phyloP scores from a whole-genome alignment of 768 basidiomycete genomes.

The Paxillus involutus region DNA sequence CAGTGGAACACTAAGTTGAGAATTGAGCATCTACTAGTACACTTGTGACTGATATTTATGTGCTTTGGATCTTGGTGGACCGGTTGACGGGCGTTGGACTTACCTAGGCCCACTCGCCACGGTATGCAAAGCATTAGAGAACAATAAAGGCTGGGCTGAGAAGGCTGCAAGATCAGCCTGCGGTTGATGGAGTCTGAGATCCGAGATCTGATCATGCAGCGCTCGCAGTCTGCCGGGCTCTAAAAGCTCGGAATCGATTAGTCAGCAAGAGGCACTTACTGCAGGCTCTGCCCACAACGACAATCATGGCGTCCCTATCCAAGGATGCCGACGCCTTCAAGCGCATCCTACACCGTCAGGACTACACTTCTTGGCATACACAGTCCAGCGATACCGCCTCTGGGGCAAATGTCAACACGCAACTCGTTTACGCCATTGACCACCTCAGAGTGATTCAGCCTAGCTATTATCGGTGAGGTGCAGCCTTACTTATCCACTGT shows the following conservation, averaged over 20 bases:
- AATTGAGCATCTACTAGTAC: neutral
- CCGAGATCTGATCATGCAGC: too few species aligned
- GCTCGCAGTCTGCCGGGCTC: too few species aligned
- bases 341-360: constrained; percentile 58
- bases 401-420: constrained; percentile 81
- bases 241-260: too few species aligned
- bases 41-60: neutral
- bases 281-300: too few species aligned
- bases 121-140: neutral
- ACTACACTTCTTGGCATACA: constrained; percentile 80
- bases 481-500: constrained; percentile 6
- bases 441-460: constrained; percentile 64
- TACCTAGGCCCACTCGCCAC: neutral
- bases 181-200: too few species aligned
- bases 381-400: constrained; percentile 86
- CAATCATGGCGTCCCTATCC: constrained; percentile 62
- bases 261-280: too few species aligned
- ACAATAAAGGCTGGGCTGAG: neutral
- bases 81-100: neutral
- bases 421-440: constrained; percentile 81
- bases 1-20: constrained; percentile 45
- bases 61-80: neutral
- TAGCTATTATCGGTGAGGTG: constrained; percentile 1
- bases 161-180: too few species aligned
- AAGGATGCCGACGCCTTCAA: constrained; percentile 75